These are phyloP conservation scores for Hygrocybe punicea DNA, from an alignment of 768 basidiomycete genomes.

Conservation along the genomic window DNA sequence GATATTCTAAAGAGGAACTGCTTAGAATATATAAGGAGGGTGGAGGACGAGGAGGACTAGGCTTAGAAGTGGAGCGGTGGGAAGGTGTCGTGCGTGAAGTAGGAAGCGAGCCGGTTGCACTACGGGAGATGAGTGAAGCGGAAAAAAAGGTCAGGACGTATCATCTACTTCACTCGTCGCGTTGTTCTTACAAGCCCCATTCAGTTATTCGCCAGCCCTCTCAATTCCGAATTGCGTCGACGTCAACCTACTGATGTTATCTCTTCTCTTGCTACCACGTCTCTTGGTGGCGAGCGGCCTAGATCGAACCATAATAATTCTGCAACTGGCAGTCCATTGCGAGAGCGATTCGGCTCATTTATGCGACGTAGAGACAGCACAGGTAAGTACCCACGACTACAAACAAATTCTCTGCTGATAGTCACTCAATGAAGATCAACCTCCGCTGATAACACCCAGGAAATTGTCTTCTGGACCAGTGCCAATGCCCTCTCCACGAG, in stretches of 20 bases:
- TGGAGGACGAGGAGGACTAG: constrained; percentile 67
- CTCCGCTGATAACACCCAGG: constrained; percentile 52
- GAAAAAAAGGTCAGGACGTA: constrained; percentile 78
- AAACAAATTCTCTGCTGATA: constrained; percentile 13
- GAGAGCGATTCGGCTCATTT: constrained; percentile 62
- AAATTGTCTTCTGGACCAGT: constrained; percentile 63
- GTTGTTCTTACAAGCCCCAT: constrained; percentile 25
- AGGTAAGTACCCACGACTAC: constrained; percentile 41
- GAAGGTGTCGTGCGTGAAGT: constrained; percentile 82
- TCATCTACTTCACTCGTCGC: constrained; percentile 17
- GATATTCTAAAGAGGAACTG: constrained; percentile 83
- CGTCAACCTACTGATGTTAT: constrained; percentile 77
- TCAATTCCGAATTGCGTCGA: constrained; percentile 86
- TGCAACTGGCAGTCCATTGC: constrained; percentile 52
- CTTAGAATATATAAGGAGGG: constrained; percentile 80
- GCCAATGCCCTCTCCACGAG: constrained; percentile 56
- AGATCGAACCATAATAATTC: constrained; percentile 53
- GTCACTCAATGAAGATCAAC: constrained; percentile 48
- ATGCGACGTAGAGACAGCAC: constrained; percentile 63
- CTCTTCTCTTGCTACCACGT: constrained; percentile 53
- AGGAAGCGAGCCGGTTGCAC: constrained; percentile 64
- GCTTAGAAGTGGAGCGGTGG: constrained; percentile 84
- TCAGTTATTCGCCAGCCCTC: constrained; percentile 75
- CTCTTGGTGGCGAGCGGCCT: constrained; percentile 51
- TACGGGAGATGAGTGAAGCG: constrained; percentile 75